Conservation (phyloP, 192 early-diverging fungal genomes). For the Backusella sp. region DNA sequence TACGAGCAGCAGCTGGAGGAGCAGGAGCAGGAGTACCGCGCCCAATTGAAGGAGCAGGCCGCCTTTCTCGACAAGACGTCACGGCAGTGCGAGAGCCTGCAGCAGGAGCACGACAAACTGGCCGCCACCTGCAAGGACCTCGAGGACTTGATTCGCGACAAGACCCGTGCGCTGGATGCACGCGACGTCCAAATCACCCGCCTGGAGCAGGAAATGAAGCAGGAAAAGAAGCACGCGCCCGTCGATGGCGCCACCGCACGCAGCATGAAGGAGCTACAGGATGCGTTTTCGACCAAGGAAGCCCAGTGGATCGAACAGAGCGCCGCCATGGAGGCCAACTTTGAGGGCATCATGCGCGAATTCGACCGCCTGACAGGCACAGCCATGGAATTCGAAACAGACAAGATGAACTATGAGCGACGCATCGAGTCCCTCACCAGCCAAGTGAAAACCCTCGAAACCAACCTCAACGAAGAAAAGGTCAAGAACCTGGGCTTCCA, state of each 20-base stretch:
- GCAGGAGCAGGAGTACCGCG: constrained; percentile 36
- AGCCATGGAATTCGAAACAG: constrained; percentile 41
- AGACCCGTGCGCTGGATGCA: constrained; percentile 38
- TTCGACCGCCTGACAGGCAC: constrained; percentile 46
- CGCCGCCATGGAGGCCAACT: constrained; percentile 34
- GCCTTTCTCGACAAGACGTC: constrained; percentile 24
- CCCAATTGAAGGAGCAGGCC: constrained; percentile 34
- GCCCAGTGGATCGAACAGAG: constrained; percentile 30
- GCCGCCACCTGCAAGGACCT: constrained; percentile 23
- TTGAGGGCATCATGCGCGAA: constrained; percentile 45
- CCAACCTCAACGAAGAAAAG: constrained; percentile 35
- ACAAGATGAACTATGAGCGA: constrained; percentile 35
- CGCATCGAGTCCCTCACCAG: constrained; percentile 31
- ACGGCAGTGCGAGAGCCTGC: constrained; percentile 17
- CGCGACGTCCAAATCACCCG: constrained; percentile 37
- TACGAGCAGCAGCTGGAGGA: constrained; percentile 37
- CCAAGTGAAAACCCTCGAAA: constrained; percentile 28
- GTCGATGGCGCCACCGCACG: not conserved
- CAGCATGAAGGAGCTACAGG: not conserved
- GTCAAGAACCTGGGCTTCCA: constrained; percentile 34
- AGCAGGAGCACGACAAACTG: constrained; percentile 30
- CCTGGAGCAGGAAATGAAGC: constrained; percentile 34
- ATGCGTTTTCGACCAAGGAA: constrained; percentile 10
- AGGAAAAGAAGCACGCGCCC: not conserved
- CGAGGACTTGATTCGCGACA: constrained; percentile 36